These are phyloP conservation scores for Colletotrichum ledebouriae DNA, from an alignment of 2,329 filamentous ascomycete genomes.

Conservation along the genomic window DNA sequence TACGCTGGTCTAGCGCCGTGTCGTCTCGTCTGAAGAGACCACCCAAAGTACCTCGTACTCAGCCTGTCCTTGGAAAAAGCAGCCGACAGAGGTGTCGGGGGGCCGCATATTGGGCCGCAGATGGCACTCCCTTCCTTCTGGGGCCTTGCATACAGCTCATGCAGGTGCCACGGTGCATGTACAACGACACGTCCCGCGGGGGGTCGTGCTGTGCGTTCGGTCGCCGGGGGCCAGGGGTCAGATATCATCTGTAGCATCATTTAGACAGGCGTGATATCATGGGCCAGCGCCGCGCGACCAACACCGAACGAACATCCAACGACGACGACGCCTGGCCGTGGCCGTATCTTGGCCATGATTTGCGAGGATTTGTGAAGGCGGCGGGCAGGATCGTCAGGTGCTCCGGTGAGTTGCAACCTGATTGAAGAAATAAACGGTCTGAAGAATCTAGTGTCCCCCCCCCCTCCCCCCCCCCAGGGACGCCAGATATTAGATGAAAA, in stretches of 20 bases:
- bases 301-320: conserved; percentile 17
- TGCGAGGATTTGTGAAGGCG: background rate
- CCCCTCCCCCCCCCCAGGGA: background rate
- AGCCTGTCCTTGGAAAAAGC: conserved; percentile 15
- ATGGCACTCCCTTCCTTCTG: conserved; percentile 38
- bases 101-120: conserved; percentile 40
- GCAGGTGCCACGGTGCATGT: conserved; percentile 39
- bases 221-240: conserved; percentile 22
- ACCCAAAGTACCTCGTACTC: conserved; percentile 23
- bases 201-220: conserved; percentile 38
- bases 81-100: conserved; percentile 28
- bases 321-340: background rate
- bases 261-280: conserved; percentile 29
- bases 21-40: conserved; percentile 25
- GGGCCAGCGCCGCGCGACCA: conserved; percentile 17
- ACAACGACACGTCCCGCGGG: conserved; percentile 40
- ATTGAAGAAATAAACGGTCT: conserved; percentile 3
- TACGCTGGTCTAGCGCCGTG: conserved; percentile 23
- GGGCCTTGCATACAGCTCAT: conserved; percentile 41
- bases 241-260: conserved; percentile 33
- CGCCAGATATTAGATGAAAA: conserved; percentile 20
- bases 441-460: conserved; percentile 13
- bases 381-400: background rate
- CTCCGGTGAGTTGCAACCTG: conserved; percentile 8
- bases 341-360: background rate